Percentiles rank a stretch among this genome's conserved stretches.
These are phyloP conservation scores for Mycena vitilis DNA, from an alignment of 768 basidiomycete species.

Conservation along the genomic window DNA sequence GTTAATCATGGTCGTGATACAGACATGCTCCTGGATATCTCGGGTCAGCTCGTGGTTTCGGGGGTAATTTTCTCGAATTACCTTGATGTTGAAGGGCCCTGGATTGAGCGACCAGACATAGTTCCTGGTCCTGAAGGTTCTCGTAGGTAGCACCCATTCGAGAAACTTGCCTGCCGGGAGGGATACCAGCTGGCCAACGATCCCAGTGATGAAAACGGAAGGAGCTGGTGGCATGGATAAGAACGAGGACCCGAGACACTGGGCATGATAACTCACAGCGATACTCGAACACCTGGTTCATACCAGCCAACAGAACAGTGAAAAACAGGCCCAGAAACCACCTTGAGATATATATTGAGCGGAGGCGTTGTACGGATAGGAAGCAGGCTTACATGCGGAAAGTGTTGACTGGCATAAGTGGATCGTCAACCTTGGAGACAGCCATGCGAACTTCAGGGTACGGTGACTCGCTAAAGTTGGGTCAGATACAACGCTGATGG, in stretches of 20 bases:
- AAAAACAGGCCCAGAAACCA: constrained; percentile 82
- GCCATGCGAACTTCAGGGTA: constrained; percentile 91
- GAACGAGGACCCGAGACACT: constrained; percentile 55
- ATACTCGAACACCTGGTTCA: constrained; percentile 75
- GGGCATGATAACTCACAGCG: constrained; percentile 57
- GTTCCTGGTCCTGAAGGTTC: constrained; percentile 73
- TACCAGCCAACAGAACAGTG: constrained; percentile 61
- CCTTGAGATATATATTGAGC: constrained; percentile 42
- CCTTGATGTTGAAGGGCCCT: constrained; percentile 85
- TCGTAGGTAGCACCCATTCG: constrained; percentile 73
- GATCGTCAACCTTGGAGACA: constrained; percentile 84
- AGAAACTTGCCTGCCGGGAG: constrained; percentile 81
- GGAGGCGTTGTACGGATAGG: neutral
- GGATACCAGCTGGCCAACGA: constrained; percentile 79
- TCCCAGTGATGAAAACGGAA: constrained; percentile 70
- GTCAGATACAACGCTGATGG: constrained; percentile 18
- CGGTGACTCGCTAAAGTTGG: constrained; percentile 75
- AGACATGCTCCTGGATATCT: constrained; percentile 78
- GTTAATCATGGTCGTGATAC: constrained; percentile 85
- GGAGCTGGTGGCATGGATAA: constrained; percentile 80
- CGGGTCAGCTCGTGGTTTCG: neutral
- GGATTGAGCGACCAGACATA: constrained; percentile 81
- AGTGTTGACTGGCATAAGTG: constrained; percentile 81
- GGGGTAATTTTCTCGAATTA: neutral
- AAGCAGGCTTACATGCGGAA: constrained; percentile 68